Base-by-base conservation (phyloP, 176 grass and related monocot genomes). In the Carex kokanica region DNA sequence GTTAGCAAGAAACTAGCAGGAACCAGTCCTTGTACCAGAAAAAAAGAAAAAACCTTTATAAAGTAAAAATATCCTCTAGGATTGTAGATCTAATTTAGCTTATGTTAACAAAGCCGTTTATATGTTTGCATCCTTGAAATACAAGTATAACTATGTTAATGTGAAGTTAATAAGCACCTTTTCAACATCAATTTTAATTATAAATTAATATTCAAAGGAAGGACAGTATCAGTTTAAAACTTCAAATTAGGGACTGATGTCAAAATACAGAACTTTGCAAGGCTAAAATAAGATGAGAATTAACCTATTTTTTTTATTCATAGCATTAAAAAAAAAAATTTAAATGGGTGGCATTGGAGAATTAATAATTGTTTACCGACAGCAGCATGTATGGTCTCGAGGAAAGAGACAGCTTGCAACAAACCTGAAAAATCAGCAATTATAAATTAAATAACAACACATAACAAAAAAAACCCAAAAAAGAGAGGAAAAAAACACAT, bases 351-450 rank as follows among this genome's bases (percentile, higher is more conserved):
- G 45, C 45, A 49, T 49, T 49, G 32, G 55, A 21, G 31, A 60
- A 38, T 40, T 84, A 5, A 68, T n/a, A 0, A 90, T 20, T 86
- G 52, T 23, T 65, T 83, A 93, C 95, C 92, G 57, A 90, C 16
- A 45, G 88, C 89, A 17, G 91, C 92, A 82, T 93, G 92, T 52
- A 90, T 65, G 0, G 90, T 90, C 34, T 95, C 95, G 45, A 98
- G 82, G 79, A 98, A 60, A 20, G 95, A 91, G 8, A 75, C 78
- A 0, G 88, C 54, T 24, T 98, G 95, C 82, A 98, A 69, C 40
- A 98, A 87, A 85, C 92, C 95, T 86, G 8, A 74, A 20, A 83
- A 64, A n/a, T 3, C 11, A 62, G 40, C 52, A 80, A 79, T 41
- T 31, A 60, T 24, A 65, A 5, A 47, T 5, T 31, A 1, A 21